A percentile compares a stretch with the other conserved stretches of the same genome.
phyloP scores from a whole-genome alignment of 1,139 yeast species.

The Candida tunisiensis region DNA sequence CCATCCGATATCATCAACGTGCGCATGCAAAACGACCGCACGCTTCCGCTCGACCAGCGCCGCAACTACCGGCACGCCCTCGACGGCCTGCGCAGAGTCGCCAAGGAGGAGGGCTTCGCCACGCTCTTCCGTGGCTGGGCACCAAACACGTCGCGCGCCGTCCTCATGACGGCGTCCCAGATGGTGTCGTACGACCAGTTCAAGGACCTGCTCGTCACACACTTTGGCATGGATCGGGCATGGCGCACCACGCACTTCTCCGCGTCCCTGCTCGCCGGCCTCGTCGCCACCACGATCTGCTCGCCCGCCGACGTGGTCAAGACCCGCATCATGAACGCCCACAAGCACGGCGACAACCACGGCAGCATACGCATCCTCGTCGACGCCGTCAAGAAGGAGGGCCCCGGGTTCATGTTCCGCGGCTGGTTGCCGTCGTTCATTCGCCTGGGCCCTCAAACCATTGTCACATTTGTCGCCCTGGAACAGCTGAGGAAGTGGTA shows the following conservation, averaged over 20 bases:
- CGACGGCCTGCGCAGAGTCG: constrained; percentile 51
- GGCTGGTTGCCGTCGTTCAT: constrained; percentile 87
- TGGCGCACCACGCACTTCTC: constrained; percentile 59
- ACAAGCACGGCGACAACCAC: constrained; percentile 18
- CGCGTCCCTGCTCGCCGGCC: constrained; percentile 64
- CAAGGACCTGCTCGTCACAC: constrained; percentile 39
- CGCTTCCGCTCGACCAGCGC: constrained; percentile 46
- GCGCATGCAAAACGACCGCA: constrained; percentile 79
- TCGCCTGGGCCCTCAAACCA: constrained; percentile 80
- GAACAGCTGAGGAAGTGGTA: constrained; percentile 59
- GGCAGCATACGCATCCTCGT: constrained; percentile 36
- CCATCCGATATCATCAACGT: constrained; percentile 82
- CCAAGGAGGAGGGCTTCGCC: constrained; percentile 41
- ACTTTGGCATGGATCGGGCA: constrained; percentile 36
- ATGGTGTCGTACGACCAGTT: constrained; percentile 78
- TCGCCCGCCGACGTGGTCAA: constrained; percentile 88
- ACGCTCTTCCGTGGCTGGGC: constrained; percentile 57
- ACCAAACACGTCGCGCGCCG: constrained; percentile 69
- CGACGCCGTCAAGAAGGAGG: constrained; percentile 49
- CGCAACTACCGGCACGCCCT: constrained; percentile 67
- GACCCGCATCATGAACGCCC: constrained; percentile 66
- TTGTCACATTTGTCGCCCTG: constrained; percentile 64
- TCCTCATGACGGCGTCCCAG: constrained; percentile 82
- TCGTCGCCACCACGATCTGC: constrained; percentile 80
- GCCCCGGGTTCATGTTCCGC: constrained; percentile 64